Conservation (phyloP, 768 basidiomycete species). For the Botryobasidium botryosum region DNA sequence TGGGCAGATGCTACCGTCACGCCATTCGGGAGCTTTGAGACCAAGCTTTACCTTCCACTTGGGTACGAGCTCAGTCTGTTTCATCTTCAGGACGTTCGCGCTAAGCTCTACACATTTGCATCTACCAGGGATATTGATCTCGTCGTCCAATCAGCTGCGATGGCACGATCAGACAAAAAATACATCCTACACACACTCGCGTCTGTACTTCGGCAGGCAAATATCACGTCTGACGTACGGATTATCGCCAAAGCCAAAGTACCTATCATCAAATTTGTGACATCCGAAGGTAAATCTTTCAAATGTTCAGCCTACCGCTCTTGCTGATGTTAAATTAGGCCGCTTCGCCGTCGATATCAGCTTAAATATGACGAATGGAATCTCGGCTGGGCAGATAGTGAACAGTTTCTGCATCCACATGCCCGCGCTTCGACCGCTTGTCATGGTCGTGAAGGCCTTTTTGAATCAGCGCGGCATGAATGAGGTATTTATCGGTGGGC, state of each 20-base stretch:
- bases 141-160: constrained; percentile 62
- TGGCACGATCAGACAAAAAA: constrained; percentile 54
- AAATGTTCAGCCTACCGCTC: constrained; percentile 18
- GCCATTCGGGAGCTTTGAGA: constrained; percentile 88
- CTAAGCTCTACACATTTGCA: neutral
- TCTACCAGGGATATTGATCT: constrained; percentile 76
- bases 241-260: constrained; percentile 90
- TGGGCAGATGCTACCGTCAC: constrained; percentile 70
- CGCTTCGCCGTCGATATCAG: constrained; percentile 85
- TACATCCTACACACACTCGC: constrained; percentile 63
- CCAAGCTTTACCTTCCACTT: constrained; percentile 79
- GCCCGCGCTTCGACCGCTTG: constrained; percentile 64
- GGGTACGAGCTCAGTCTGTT: constrained; percentile 40
- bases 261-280: constrained; percentile 91
- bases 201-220: constrained; percentile 50
- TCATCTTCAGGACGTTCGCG: neutral
- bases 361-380: constrained; percentile 77
- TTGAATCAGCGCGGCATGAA: constrained; percentile 84
- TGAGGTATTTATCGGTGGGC: constrained; percentile 91
- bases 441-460: constrained; percentile 83
- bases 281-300: constrained; percentile 35
- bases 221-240: constrained; percentile 64
- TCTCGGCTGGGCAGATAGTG: constrained; percentile 62
- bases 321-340: constrained; percentile 24
- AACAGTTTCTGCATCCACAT: constrained; percentile 61